These are phyloP conservation scores for Alternaria sp. DNA, from an alignment of 2,329 filamentous ascomycete genomes.

Conservation along the genomic window DNA sequence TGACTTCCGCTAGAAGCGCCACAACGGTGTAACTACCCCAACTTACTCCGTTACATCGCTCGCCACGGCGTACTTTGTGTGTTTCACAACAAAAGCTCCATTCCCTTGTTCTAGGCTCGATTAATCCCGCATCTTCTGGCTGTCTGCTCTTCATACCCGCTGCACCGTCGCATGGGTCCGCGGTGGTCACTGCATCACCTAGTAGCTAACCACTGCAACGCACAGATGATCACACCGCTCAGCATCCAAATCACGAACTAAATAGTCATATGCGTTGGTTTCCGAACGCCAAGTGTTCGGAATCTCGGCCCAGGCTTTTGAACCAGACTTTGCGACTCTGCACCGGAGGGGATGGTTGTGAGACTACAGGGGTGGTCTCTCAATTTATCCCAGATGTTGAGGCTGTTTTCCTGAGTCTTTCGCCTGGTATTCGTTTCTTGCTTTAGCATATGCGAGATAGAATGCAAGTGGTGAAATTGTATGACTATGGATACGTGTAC, in stretches of 20 bases:
- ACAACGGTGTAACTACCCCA: neutral
- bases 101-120: neutral
- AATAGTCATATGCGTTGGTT: neutral
- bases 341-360: neutral
- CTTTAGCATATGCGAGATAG: neutral
- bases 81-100: neutral
- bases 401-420: neutral
- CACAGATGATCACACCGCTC: conserved; percentile 3
- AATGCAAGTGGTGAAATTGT: neutral
- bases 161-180: neutral
- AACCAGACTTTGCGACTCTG: neutral
- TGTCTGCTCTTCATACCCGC: neutral
- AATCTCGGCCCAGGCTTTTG: conserved; percentile 2
- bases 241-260: neutral
- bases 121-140: neutral
- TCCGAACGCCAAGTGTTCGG: conserved; percentile 3
- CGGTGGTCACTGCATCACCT: neutral
- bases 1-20: conserved; percentile 4
- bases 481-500: neutral
- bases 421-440: neutral
- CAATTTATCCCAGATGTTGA: neutral
- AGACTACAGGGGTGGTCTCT: neutral
- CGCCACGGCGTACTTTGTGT: neutral
- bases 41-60: conserved; percentile 1
- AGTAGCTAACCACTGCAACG: neutral